phyloP scores from a whole-genome alignment of 371 early-diverging fungal genomes.

The Entomophthora muscae region DNA sequence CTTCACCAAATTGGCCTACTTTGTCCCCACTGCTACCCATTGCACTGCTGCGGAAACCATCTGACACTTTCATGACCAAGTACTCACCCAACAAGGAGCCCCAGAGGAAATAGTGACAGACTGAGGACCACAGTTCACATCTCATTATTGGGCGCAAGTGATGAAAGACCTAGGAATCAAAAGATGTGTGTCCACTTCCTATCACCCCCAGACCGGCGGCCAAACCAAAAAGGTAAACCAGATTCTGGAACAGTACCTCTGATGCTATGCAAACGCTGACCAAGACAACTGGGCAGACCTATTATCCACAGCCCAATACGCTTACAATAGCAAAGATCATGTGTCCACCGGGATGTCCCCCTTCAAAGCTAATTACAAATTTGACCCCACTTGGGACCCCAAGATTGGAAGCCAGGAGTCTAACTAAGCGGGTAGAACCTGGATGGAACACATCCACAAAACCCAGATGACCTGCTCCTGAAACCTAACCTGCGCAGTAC shows the following conservation, averaged over 20 bases:
- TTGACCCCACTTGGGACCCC: neutral
- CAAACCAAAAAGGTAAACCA: too few species aligned
- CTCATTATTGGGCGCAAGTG: neutral
- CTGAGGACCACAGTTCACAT: neutral
- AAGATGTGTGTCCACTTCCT: neutral
- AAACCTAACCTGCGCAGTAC: too few species aligned
- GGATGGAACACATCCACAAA: too few species aligned
- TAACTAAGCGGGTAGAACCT: too few species aligned
- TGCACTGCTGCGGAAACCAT: neutral
- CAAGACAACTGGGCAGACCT: too few species aligned
- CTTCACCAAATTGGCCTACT: neutral
- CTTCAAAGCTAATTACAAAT: neutral
- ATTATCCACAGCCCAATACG: too few species aligned
- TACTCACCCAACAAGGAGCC: neutral
- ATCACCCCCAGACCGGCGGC: too few species aligned
- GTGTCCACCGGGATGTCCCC: neutral
- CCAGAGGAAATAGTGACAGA: neutral
- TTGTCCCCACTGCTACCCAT: neutral
- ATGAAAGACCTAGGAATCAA: neutral
- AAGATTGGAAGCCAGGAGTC: too few species aligned
- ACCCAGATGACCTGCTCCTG: too few species aligned
- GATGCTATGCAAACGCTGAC: too few species aligned
- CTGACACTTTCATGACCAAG: neutral
- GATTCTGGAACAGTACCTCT: too few species aligned
- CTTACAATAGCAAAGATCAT: neutral